Percentiles rank a stretch among this genome's conserved stretches.
phyloP scores from a whole-genome alignment of 306 rosid species.

The Cucurbita moschata region DNA sequence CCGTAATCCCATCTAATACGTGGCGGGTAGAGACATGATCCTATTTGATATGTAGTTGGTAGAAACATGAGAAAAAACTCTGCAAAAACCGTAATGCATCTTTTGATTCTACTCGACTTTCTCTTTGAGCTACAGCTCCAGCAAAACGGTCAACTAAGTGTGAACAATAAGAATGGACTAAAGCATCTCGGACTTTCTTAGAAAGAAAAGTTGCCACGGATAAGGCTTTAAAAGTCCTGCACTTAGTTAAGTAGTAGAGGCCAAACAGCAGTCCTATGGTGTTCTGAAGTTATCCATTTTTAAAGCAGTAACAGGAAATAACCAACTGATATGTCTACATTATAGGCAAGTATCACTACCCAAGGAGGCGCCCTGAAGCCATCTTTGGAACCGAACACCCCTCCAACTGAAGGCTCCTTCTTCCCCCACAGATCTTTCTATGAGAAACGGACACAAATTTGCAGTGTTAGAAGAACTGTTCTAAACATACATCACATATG shows the following conservation, averaged over 20 bases:
- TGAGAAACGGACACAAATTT: not conserved
- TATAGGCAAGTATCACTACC: constrained; percentile 2
- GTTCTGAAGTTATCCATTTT: not conserved
- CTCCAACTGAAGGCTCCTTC: not conserved
- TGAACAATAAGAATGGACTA: too few relatives aligned
- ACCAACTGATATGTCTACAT: not conserved
- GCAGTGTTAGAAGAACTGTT: not conserved
- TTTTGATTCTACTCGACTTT: too few relatives aligned
- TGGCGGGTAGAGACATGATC: too few relatives aligned
- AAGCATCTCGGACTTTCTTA: too few relatives aligned
- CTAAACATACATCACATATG: not conserved
- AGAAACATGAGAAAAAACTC: too few relatives aligned
- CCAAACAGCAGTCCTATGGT: not conserved
- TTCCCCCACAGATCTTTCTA: constrained; percentile 1
- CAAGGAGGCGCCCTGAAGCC: constrained; percentile 2
- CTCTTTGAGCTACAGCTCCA: too few relatives aligned
- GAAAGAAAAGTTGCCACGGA: too few relatives aligned
- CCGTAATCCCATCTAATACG: too few relatives aligned
- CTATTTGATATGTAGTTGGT: too few relatives aligned
- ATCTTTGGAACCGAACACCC: not conserved
- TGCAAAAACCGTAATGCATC: too few relatives aligned
- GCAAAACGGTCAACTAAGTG: too few relatives aligned
- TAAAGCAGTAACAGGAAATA: not conserved
- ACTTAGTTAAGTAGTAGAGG: not conserved
- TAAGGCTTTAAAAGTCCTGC: too few relatives aligned